Base-by-base conservation (phyloP, 495 filamentous ascomycete species). In the Patellaria atrata region DNA sequence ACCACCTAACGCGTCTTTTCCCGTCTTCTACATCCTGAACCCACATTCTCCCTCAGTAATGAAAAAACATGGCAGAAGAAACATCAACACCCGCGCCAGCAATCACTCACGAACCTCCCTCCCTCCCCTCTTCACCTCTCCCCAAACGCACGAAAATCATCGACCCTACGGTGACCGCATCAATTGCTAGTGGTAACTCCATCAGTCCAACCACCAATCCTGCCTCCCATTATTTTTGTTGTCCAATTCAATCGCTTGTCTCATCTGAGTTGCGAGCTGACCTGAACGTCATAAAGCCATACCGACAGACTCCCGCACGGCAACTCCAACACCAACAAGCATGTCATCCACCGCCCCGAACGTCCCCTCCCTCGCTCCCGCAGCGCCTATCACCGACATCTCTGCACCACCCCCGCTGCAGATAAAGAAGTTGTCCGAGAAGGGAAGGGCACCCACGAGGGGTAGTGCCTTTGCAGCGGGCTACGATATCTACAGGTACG, bases 381-480 rank as follows among this genome's bases (percentile, higher is more conserved):
- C 37, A 27, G 33, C 45, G 38, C 45, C 47, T 31, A 47, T 37
- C 35, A 34, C 57, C 24, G 57, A 54, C 16, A 27, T 15, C 29
- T 34, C 29, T 22, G 18, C 35, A 12, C 27, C 50, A 31, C 45
- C 20, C 20, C 43, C 16, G 9, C 67, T 93, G 22, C 69, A 82
- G 28, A 74, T 97, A 51, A 85, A 93, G 70, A 84, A 86, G 54
- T 74, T 96, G 35, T 73, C 76, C 11, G 55, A 68, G 13, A 68
- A 72, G 19, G 89, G 72, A 6, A 68, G 64, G 12, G 67, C 82
- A 20, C 89, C 89, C 5, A 96, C 85, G 0, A 71, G 87, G 41
- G 87, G 86, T 31, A 86, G 79, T 45, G 77, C 77, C 22, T 85
- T 85, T 48, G 80, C 87, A 0, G 89, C 89, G 3, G 89, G 89